Base-by-base conservation (phyloP, 805 yeast genomes). In the Candida nanaspora region DNA sequence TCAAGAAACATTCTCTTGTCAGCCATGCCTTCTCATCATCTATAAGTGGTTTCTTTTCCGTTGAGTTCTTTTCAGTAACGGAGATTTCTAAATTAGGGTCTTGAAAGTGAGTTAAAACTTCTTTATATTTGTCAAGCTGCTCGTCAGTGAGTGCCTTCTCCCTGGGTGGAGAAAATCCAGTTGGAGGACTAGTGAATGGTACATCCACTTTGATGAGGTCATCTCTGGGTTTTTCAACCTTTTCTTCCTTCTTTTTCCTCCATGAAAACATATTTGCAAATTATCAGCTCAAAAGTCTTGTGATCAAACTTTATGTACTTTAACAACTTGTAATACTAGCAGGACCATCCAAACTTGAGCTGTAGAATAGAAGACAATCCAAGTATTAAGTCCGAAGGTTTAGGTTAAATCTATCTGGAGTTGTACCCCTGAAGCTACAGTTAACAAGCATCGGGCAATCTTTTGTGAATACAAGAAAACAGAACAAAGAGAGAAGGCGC, bases 1-100 rank as follows among this genome's bases (percentile, higher is more conserved):
- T 76, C 53, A 87, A 62, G 43, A 93, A 70, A 58, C 98, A 93
- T 59, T 93, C 98, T 52, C 83, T 74, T 2, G 97, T 85, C 41
- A 93, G 68, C 98, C 98, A 93, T 0, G 95, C 82, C 59, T 79
- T 83, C 61, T 93, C 98, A 35, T 66, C 65, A 18, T 56, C 61
- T 42, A 56, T 57, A 35, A 71, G 55, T 2, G 70, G 63, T 33
- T 56, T 56, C 38, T 61, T 59, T n/a, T 59, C 59, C 26, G 42
- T 38, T 9, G 48, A 31, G 9, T 56, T 44, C 19, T 71, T 70
- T 52, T 80, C 86, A 19, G 62, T 62, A 11, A 63, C 55, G 2
- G 84, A 78, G 11, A 82, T 56, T 20, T 51, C 56, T 37, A 83
- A 57, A 4, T 63, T 75, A 7, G 76, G 67, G 46, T 73, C 55